These are phyloP conservation scores for Xylaria sp. DNA, from an alignment of 2,329 filamentous ascomycete species.

Conservation along the genomic window DNA sequence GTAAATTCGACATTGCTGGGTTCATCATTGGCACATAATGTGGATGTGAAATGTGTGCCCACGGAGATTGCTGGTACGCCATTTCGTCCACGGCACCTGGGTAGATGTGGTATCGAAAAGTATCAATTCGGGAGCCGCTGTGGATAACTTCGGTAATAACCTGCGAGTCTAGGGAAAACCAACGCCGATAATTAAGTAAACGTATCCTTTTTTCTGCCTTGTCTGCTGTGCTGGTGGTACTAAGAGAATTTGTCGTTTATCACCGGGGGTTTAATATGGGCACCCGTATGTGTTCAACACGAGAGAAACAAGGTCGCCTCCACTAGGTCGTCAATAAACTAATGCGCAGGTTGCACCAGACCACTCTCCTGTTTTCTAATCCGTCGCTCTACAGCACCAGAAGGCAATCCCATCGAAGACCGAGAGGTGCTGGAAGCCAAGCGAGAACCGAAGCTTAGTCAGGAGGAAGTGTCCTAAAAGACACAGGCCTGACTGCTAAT, in stretches of 20 bases:
- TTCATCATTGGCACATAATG: slow-evolving; percentile 39
- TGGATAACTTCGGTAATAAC: neutral
- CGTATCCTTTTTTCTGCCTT: neutral
- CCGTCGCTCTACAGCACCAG: slow-evolving; percentile 14
- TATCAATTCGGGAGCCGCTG: neutral
- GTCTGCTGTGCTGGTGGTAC: neutral
- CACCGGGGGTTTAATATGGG: neutral
- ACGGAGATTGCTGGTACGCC: slow-evolving; percentile 39
- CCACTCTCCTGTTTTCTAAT: slow-evolving; percentile 26
- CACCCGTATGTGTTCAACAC: neutral
- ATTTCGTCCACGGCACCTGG: slow-evolving; percentile 22
- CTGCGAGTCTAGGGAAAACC: neutral
- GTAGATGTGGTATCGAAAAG: neutral
- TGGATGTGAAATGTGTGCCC: slow-evolving; percentile 34
- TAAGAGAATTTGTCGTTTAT: neutral
- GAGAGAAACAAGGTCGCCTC: neutral
- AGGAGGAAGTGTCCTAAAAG: slow-evolving; percentile 25
- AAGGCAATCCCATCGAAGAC: slow-evolving; percentile 24
- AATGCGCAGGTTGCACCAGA: slow-evolving; percentile 7
- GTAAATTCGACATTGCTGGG: slow-evolving; percentile 34
- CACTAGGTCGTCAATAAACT: neutral
- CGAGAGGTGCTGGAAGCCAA: neutral
- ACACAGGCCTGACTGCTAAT: slow-evolving; percentile 13
- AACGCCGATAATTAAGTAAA: neutral
- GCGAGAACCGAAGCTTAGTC: slow-evolving; percentile 1